Conservation (phyloP, 192 early-diverging fungal species). For the Lunasporangiospora selenospora region DNA sequence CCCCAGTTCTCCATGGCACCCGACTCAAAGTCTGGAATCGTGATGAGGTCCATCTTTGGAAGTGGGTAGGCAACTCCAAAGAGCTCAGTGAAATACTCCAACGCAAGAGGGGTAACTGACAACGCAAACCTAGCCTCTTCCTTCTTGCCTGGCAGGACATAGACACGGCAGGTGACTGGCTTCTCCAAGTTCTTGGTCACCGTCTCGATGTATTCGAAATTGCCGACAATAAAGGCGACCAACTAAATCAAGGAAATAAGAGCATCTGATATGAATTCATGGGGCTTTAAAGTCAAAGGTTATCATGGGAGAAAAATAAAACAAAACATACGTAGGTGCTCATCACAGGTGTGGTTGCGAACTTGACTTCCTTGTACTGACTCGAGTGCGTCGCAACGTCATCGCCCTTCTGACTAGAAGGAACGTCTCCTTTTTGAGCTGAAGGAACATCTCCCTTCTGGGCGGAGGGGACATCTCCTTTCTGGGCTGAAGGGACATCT, state of each 20-base stretch:
- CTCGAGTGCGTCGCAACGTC: slow-evolving; percentile 35
- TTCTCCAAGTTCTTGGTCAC: slow-evolving; percentile 70
- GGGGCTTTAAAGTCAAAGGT: background rate
- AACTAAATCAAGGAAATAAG: slow-evolving; percentile 45
- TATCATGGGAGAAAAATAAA: no score
- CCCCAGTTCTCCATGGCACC: slow-evolving; percentile 99
- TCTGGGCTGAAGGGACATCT: slow-evolving; percentile 38
- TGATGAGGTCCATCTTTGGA: slow-evolving; percentile 89
- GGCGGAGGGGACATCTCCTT: slow-evolving; percentile 21
- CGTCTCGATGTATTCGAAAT: slow-evolving; percentile 92
- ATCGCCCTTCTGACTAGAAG: slow-evolving; percentile 42
- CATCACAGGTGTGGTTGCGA: slow-evolving; percentile 92
- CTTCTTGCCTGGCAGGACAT: slow-evolving; percentile 80
- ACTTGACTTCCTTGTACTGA: slow-evolving; percentile 79
- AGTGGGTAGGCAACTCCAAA: slow-evolving; percentile 93
- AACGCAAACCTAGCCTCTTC: slow-evolving; percentile 87
- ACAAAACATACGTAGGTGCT: slow-evolving; percentile 80
- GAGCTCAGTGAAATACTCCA: slow-evolving; percentile 89
- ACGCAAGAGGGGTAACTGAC: slow-evolving; percentile 71
- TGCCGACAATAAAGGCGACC: slow-evolving; percentile 92
- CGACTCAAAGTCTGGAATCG: slow-evolving; percentile 92
- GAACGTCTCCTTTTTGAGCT: slow-evolving; percentile 37
- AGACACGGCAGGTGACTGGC: slow-evolving; percentile 84
- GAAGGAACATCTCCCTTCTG: slow-evolving; percentile 42
- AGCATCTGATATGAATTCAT: background rate